Evolutionary conservation across 2,329 filamentous ascomycete species (phyloP), one percentile per base, ranked within the genome.

Genomic region (Colletotrichum orbiculare): DNA sequence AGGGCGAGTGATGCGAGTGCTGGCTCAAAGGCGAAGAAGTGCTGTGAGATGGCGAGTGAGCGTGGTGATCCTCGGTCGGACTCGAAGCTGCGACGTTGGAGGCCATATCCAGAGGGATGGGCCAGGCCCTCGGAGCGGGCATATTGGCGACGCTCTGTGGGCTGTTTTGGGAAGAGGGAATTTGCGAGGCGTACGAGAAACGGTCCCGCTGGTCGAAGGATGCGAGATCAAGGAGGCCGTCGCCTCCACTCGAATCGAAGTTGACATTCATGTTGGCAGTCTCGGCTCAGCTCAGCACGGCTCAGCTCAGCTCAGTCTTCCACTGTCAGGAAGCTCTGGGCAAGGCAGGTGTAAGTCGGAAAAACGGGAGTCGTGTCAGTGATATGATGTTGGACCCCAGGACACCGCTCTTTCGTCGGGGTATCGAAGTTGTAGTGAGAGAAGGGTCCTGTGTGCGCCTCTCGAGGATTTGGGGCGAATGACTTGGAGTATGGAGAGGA

Each of bases 141-240:
- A 73, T 79, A 54, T 66, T 66, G 34, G 54, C 45, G 45, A 64
- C 54, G 61, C 65, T 65, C 61, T 67, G 66, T 33, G 67, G 67
- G 53, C 67, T 69, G 41, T 58, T 68, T 50, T 69, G 65, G 57
- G 65, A 64, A 13, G 67, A 68, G 42, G 64, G 64, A 76, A 78
- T 68, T 75, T 77, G 70, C 76, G 80, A 80, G 56, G 79, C 81
- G 76, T 81, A 82, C 69, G 83, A 81, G 73, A 86, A 86, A 74
- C 83, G 83, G 70, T 86, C 82, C 78, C 83, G 82, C 73, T 83
- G 83, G 75, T 89, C 85, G 78, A 84, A 89, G n/a, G 63, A 66
- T 71, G 79, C 83, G 74, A 89, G 81, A 74, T 89, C 87, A 74
- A 89, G 75, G 74, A 89, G 82, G 75, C 82, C 85, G 76, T 89